Percentiles rank a stretch among this genome's conserved stretches.
phyloP scores from a whole-genome alignment of 768 basidiomycete species.

The Trametes punicea region DNA sequence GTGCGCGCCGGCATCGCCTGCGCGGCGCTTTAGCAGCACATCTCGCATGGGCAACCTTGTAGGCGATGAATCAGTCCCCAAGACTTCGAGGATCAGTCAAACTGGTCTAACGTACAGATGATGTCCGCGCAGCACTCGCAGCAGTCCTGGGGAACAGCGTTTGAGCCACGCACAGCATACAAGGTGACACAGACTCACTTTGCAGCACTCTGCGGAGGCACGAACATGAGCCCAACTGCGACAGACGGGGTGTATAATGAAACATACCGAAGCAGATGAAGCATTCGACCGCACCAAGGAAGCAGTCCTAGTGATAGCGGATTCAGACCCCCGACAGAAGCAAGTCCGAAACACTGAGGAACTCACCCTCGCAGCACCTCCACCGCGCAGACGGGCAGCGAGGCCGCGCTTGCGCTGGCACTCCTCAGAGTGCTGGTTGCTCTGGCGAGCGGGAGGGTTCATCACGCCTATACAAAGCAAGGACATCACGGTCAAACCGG shows the following conservation, averaged over 20 bases:
- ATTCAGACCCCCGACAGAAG: neutral
- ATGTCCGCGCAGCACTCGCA: slow-evolving; percentile 72
- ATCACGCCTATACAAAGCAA: slow-evolving; percentile 40
- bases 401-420: slow-evolving; percentile 41
- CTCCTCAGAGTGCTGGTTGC: slow-evolving; percentile 24
- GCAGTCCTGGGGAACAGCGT: slow-evolving; percentile 44
- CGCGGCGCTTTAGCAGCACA: slow-evolving; percentile 50
- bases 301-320: slow-evolving; percentile 54
- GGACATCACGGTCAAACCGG: neutral
- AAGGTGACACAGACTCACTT: slow-evolving; percentile 39
- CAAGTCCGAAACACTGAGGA: neutral
- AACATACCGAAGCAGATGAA: slow-evolving; percentile 72
- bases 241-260: neutral
- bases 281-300: slow-evolving; percentile 56
- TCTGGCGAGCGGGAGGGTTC: slow-evolving; percentile 39
- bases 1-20: neutral
- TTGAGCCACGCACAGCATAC: neutral
- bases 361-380: slow-evolving; percentile 62
- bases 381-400: slow-evolving; percentile 64
- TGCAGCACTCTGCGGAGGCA: slow-evolving; percentile 58
- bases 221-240: neutral
- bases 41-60: slow-evolving; percentile 76
- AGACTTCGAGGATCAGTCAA: neutral
- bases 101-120: slow-evolving; percentile 63
- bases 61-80: slow-evolving; percentile 5